These are phyloP conservation scores for Suillus fuscotomentosus DNA, from an alignment of 768 basidiomycete genomes.

Conservation along the genomic window DNA sequence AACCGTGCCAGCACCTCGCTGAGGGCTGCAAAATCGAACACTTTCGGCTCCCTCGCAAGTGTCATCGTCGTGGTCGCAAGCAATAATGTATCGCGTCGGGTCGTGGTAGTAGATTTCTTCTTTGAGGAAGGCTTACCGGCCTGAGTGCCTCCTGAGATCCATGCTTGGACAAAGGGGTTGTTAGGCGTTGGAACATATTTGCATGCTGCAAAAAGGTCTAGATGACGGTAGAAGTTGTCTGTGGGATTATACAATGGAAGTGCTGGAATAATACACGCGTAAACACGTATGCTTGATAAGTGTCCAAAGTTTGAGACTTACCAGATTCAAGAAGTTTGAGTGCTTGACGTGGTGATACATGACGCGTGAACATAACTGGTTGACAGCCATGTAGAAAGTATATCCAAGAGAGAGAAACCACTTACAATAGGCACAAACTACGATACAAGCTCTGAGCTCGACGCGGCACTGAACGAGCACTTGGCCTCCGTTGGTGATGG, in stretches of 20 bases:
- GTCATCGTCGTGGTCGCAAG: constrained; percentile 14
- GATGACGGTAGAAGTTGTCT: constrained; percentile 41
- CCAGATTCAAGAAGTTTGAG: constrained; percentile 42
- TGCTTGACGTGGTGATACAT: constrained; percentile 39
- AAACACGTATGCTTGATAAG: neutral
- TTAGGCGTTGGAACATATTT: constrained; percentile 36
- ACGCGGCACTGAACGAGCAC: constrained; percentile 54
- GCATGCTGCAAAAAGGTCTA: constrained; percentile 47
- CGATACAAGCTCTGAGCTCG: constrained; percentile 55
- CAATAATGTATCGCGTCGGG: constrained; percentile 9
- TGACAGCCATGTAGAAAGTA: neutral
- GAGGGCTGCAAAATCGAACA: constrained; percentile 24
- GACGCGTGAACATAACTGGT: constrained; percentile 47
- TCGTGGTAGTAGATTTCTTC: constrained; percentile 6
- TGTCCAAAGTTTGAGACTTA: constrained; percentile 16
- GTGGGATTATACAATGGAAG: constrained; percentile 57
- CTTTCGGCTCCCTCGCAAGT: constrained; percentile 8
- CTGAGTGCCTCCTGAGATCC: constrained; percentile 29
- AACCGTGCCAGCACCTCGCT: constrained; percentile 27
- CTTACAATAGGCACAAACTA: constrained; percentile 54
- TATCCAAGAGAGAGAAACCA: neutral
- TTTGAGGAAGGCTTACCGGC: constrained; percentile 14
- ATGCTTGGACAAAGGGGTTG: constrained; percentile 40
- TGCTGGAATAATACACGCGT: constrained; percentile 26
- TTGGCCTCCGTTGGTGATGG: constrained; percentile 38